Base-by-base conservation (phyloP, 176 grass and related monocot species). In the Lolium multiflorum region DNA sequence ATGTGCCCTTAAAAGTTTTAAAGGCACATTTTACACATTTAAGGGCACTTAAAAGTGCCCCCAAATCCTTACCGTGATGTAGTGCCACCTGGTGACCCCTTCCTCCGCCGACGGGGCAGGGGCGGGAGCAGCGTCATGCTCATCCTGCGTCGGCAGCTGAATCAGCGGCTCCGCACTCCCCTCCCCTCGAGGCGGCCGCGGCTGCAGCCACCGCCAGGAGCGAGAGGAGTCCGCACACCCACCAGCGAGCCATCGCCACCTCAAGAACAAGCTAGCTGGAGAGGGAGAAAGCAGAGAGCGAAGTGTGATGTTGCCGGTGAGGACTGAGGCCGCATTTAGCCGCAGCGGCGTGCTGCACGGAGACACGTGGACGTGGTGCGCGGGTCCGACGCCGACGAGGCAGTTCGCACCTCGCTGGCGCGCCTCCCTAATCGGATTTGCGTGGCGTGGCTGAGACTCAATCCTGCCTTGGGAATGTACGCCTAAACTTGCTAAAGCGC, bases 91-190 rank as follows among this genome's bases (percentile, higher is more conserved):
- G 14, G 91, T 95, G 60, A 86, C 88, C 74, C 12, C 73, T 26
- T 11, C 80, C 24, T 39, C 4, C 24, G 61, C 48, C 8, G 72
- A 52, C 47, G 72, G n/a, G 70, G 61, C 48, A 22, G 87, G 43
- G 31, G 70, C 15, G 44, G 82, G 39, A 50, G 71, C 77, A 43
- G 21, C 51, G 31, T 7, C 18, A 7, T 14, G 77, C 62, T 66
- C 60, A 15, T 69, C 74, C 79, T 88, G 89, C 43, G 82, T 79
- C 57, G 92, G 91, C 84, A 96, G 78, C 71, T 81, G 87, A 72
- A 96, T 95, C 77, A 66, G 64, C 79, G 84, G 86, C 76, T 96
- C 91, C 87, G 89, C 37, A 22, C 50, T 17, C 72, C 82, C 26
- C 54, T 74, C 82, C 71, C n/a, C n/a, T n/a, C n/a, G n/a, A n/a